These are phyloP conservation scores for Lactuca sativa DNA, from an alignment of 129 eudicot species.

Conservation along the genomic window DNA sequence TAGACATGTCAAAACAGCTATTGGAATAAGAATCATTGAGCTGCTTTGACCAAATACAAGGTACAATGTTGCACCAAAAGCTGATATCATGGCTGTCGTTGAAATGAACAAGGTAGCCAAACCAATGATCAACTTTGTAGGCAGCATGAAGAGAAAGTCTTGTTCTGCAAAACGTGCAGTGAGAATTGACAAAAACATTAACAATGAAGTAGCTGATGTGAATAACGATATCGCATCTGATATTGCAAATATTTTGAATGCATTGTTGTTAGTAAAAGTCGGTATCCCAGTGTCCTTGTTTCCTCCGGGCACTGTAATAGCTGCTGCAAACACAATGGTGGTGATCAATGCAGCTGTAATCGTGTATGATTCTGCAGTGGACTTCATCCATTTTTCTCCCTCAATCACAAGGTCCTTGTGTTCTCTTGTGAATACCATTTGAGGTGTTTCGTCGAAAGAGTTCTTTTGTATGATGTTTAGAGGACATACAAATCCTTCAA, in stretches of 20 bases:
- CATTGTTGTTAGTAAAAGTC: background rate
- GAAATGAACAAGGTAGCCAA: no score
- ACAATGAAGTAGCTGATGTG: slow-evolving; percentile 18
- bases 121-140: no score
- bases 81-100: slow-evolving; percentile 18
- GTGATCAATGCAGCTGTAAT: slow-evolving; percentile 18
- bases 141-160: no score
- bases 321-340: slow-evolving; percentile 24
- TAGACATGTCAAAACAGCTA: no score
- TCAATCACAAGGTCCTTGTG: background rate
- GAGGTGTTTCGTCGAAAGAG: no score
- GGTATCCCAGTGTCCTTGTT: slow-evolving; percentile 6
- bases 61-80: slow-evolving; percentile 20
- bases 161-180: no score
- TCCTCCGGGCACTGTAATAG: slow-evolving; percentile 24
- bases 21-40: no score
- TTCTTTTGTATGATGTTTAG: no score
- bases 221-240: slow-evolving; percentile 21
- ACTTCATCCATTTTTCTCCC: slow-evolving; percentile 20
- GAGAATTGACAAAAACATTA: slow-evolving; percentile 26
- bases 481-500: no score
- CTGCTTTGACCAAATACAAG: background rate
- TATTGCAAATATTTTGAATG: slow-evolving; percentile 6
- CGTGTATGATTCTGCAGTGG: background rate
- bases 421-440: background rate